These are phyloP conservation scores for Acer saccharum DNA, from an alignment of 345 rosid species.

Conservation along the genomic window DNA sequence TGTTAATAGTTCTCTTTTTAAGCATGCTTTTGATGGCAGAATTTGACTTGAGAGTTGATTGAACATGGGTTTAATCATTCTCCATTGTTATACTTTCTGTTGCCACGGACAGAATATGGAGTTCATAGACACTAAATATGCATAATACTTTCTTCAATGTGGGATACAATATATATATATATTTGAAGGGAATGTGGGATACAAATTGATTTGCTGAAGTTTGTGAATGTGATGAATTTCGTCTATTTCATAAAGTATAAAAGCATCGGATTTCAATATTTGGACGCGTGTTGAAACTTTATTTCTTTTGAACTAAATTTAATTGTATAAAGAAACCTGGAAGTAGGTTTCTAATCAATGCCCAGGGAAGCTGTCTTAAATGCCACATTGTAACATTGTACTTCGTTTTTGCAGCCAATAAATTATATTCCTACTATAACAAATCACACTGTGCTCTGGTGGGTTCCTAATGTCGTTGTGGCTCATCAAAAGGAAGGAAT, in stretches of 20 bases:
- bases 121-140: not conserved
- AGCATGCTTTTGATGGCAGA: not conserved
- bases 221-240: not conserved
- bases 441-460: constrained; percentile 93
- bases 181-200: not conserved
- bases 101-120: not conserved
- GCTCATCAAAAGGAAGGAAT: constrained; percentile 98
- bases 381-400: constrained; percentile 10
- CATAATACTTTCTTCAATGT: not conserved
- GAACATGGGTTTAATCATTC: not conserved
- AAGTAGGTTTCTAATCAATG: not conserved
- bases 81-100: not conserved
- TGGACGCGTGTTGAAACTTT: not conserved
- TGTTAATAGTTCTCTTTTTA: not conserved
- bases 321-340: not conserved
- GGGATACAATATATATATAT: not conserved
- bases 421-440: constrained; percentile 88
- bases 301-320: not conserved
- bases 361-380: not conserved
- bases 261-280: not conserved
- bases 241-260: not conserved
- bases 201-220: not conserved
- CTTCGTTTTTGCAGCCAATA: constrained; percentile 55
- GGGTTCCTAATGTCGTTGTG: constrained; percentile 98
- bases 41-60: not conserved